Evolutionary conservation across 345 rosid species (phyloP).

Genomic region (Salix udensis): DNA sequence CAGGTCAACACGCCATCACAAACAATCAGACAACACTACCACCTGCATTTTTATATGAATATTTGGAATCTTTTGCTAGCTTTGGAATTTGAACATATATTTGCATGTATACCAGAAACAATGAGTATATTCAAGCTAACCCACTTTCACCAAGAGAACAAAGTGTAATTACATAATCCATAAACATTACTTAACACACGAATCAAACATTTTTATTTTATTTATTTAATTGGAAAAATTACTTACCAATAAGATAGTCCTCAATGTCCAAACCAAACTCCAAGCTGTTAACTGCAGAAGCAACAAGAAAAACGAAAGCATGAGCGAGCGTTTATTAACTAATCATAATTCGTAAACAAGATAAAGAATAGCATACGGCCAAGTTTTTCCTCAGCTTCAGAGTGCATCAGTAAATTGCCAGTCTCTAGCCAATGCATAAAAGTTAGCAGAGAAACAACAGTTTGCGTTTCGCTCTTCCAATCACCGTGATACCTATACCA

Average conservation of each 20-base stretch:
- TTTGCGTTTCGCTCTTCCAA: constrained; percentile 91
- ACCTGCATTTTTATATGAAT: background rate
- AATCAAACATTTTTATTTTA: background rate
- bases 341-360: background rate
- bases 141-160: background rate
- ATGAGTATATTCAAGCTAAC: background rate
- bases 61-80: background rate
- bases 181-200: background rate
- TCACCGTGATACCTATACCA: constrained; percentile 79
- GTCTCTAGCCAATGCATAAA: constrained; percentile 93
- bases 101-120: background rate
- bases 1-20: background rate
- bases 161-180: background rate
- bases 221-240: background rate
- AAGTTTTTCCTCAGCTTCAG: constrained; percentile 69
- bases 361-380: constrained; percentile 56
- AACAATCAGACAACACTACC: background rate
- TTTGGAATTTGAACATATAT: too few relatives aligned
- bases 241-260: constrained; percentile 87
- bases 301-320: constrained; percentile 8
- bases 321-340: background rate
- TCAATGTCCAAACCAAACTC: constrained; percentile 75
- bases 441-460: constrained; percentile 76
- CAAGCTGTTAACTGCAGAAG: constrained; percentile 58
- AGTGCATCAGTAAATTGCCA: constrained; percentile 67